These are phyloP conservation scores for Centrapalus pauciflorus DNA, from an alignment of 129 eudicot genomes.

Conservation along the genomic window DNA sequence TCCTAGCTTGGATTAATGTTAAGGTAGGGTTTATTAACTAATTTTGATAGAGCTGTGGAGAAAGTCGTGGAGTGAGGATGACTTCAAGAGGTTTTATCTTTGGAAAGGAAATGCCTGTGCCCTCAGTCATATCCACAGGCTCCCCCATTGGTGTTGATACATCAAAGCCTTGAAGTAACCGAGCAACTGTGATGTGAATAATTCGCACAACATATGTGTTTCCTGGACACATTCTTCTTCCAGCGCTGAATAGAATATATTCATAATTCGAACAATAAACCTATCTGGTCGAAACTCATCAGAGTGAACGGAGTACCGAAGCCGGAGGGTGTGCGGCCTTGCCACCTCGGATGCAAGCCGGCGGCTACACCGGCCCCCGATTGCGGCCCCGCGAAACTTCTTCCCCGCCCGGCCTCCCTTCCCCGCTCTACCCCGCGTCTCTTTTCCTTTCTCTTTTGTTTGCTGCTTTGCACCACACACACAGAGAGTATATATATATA, in stretches of 20 bases:
- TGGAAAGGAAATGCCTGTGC: conserved; percentile 25
- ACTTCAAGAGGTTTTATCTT: conserved; percentile 19
- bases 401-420: too few species aligned
- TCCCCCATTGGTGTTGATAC: conserved; percentile 1
- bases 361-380: too few species aligned
- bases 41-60: conserved; percentile 16
- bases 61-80: background rate
- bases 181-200: conserved; percentile 16
- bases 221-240: conserved; percentile 35
- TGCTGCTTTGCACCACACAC: too few species aligned
- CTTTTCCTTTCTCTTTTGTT: too few species aligned
- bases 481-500: too few species aligned
- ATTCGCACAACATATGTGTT: background rate
- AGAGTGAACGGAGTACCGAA: too few species aligned
- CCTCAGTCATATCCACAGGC: conserved; percentile 4
- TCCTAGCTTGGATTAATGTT: too few species aligned
- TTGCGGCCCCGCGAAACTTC: too few species aligned
- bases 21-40: too few species aligned
- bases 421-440: too few species aligned
- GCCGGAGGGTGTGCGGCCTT: too few species aligned
- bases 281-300: conserved; percentile 28
- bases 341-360: too few species aligned
- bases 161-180: conserved; percentile 25
- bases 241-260: conserved; percentile 26
- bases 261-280: conserved; percentile 21